Percentiles rank a stretch among this genome's conserved stretches.
Evolutionary conservation across 1,284 basidiomycete species (phyloP).

Genomic region (Violaceomyces palustris): DNA sequence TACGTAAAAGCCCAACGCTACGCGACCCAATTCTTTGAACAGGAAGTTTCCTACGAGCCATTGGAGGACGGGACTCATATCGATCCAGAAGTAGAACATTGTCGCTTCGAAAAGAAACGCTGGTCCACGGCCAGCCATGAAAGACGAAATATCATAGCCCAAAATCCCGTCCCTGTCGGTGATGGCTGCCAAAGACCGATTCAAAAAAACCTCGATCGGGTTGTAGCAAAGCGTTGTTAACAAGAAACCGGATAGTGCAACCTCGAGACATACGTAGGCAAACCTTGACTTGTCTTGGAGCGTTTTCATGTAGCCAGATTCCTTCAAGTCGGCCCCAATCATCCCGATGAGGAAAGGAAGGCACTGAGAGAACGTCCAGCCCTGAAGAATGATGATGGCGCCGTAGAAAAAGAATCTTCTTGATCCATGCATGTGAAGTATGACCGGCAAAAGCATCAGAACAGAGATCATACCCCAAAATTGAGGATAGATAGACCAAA

Average conservation of each 20-base stretch:
- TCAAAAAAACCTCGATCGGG: slow-evolving; percentile 46
- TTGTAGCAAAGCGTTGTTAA: slow-evolving; percentile 51
- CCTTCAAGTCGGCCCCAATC: slow-evolving; percentile 52
- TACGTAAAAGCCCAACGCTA: slow-evolving; percentile 55
- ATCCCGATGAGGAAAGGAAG: slow-evolving; percentile 52
- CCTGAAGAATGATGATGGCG: slow-evolving; percentile 31
- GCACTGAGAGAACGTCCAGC: slow-evolving; percentile 11
- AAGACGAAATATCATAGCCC: slow-evolving; percentile 38
- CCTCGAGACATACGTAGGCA: slow-evolving; percentile 49
- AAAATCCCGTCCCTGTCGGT: slow-evolving; percentile 52
- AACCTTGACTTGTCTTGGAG: slow-evolving; percentile 53
- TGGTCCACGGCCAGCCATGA: slow-evolving; percentile 21
- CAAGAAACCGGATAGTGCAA: slow-evolving; percentile 48
- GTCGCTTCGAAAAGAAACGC: slow-evolving; percentile 30
- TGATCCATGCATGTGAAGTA: slow-evolving; percentile 49
- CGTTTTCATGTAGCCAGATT: slow-evolving; percentile 53
- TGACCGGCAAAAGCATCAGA: slow-evolving; percentile 53
- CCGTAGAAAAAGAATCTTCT: slow-evolving; percentile 52
- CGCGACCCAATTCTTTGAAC: slow-evolving; percentile 54
- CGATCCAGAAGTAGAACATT: slow-evolving; percentile 52
- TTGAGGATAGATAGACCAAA: slow-evolving; percentile 55
- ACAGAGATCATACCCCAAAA: slow-evolving; percentile 55
- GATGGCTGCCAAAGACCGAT: slow-evolving; percentile 44
- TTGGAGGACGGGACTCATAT: slow-evolving; percentile 54
- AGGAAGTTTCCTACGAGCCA: slow-evolving; percentile 53